Evolutionary conservation across 331 rosid species (phyloP).

Genomic region (Quercus tomentella): DNA sequence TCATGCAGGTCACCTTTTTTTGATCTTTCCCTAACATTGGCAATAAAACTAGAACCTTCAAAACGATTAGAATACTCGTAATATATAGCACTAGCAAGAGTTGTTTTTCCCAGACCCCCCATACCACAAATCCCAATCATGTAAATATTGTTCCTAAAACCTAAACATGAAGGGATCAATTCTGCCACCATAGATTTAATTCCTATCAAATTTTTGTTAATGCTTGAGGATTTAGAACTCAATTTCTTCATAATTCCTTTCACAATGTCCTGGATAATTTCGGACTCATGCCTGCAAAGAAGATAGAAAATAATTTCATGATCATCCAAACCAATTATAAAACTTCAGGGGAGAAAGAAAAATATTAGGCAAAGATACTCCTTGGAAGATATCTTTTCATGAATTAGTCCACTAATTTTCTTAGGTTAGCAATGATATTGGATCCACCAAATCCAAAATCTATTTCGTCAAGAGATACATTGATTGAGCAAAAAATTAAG

Average conservation of each 20-base stretch:
- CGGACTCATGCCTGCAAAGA: no score
- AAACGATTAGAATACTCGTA: conserved; percentile 9
- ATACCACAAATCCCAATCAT: conserved; percentile 26
- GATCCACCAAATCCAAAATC: background rate
- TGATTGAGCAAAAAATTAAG: no score
- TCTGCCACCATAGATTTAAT: conserved; percentile 8
- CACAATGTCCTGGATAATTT: no score
- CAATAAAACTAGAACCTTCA: conserved; percentile 26
- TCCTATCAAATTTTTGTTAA: conserved; percentile 7
- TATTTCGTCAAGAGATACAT: no score
- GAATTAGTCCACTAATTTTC: no score
- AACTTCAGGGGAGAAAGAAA: no score
- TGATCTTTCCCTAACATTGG: conserved; percentile 12
- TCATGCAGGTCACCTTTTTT: background rate
- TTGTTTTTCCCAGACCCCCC: conserved; percentile 24
- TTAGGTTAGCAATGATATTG: no score
- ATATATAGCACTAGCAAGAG: conserved; percentile 24
- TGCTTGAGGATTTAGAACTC: background rate
- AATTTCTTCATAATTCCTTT: no score
- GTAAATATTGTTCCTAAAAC: conserved; percentile 7
- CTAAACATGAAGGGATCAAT: conserved; percentile 1
- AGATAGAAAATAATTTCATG: no score
- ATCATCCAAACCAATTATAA: no score
- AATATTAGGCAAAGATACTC: no score
- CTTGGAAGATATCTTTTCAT: no score